phyloP scores from a whole-genome alignment of 495 filamentous ascomycete genomes.

The Thozetella sp. region DNA sequence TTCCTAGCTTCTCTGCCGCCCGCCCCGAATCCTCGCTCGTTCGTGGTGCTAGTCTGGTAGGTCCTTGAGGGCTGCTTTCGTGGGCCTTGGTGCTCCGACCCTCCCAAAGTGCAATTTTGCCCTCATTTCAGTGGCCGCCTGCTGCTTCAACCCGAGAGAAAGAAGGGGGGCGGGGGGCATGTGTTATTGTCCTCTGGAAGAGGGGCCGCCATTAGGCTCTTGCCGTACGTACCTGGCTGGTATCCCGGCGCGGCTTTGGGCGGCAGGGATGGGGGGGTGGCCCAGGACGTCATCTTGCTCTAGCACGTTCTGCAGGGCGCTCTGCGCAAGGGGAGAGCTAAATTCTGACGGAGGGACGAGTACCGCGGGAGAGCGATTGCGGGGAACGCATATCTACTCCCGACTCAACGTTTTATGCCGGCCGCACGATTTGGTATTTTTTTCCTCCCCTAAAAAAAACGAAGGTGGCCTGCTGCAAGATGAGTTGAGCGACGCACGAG shows the following conservation, averaged over 20 bases:
- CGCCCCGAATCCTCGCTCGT: no score
- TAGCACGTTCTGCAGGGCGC: neutral
- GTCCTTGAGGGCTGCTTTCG: no score
- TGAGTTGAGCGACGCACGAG: no score
- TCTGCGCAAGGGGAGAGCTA: neutral
- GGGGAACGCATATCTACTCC: neutral
- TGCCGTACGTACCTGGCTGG: neutral
- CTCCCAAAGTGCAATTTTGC: neutral
- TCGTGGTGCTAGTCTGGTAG: no score
- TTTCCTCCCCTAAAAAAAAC: neutral
- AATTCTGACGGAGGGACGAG: neutral
- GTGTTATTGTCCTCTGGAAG: no score
- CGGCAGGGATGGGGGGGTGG: neutral
- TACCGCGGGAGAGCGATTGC: neutral
- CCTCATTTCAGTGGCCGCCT: no score
- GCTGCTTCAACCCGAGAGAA: neutral
- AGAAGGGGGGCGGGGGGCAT: neutral
- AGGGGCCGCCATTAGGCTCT: no score
- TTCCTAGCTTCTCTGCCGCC: neutral
- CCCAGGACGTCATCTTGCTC: constrained; percentile 1
- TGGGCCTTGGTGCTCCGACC: neutral
- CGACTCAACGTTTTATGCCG: neutral
- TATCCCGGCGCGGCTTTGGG: neutral
- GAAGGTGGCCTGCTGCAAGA: no score
- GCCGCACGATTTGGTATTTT: neutral